These are phyloP conservation scores for Cydonia oblonga DNA, from an alignment of 331 rosid species.

Conservation along the genomic window DNA sequence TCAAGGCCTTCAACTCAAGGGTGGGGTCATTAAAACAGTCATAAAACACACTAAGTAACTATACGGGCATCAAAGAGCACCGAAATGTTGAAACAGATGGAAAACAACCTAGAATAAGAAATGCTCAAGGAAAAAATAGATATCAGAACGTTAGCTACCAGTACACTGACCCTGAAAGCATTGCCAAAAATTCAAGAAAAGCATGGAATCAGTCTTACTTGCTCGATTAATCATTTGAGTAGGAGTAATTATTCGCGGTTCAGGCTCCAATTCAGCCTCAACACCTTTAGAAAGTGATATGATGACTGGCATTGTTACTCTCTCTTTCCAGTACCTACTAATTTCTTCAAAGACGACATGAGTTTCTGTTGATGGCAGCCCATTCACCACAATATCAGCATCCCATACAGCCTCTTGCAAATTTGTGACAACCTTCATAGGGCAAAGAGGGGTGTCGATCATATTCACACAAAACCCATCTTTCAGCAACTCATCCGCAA, in stretches of 20 bases:
- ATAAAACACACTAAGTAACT: neutral
- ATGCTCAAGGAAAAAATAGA: neutral
- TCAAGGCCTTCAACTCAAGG: neutral
- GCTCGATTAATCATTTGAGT: slow-evolving; percentile 77
- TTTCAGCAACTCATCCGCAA: slow-evolving; percentile 84
- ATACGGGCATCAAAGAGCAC: neutral
- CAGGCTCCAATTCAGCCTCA: slow-evolving; percentile 68
- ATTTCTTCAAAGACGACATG: slow-evolving; percentile 61
- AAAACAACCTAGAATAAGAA: neutral
- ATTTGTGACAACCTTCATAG: slow-evolving; percentile 83
- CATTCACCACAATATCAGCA: slow-evolving; percentile 85
- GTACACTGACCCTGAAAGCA: neutral
- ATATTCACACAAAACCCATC: slow-evolving; percentile 89
- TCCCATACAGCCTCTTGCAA: slow-evolving; percentile 98
- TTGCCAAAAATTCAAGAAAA: slow-evolving; percentile 1
- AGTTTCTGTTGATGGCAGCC: slow-evolving; percentile 83
- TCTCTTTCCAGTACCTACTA: slow-evolving; percentile 79
- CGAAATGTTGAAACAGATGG: neutral
- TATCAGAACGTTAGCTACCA: neutral
- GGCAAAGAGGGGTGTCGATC: slow-evolving; percentile 85
- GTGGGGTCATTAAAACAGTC: neutral
- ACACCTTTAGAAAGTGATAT: slow-evolving; percentile 88
- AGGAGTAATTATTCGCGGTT: slow-evolving; percentile 74
- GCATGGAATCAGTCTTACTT: slow-evolving; percentile 36
- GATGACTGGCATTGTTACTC: slow-evolving; percentile 56